phyloP scores from a whole-genome alignment of 352 stramenopile species.

The Phytophthora rubi region DNA sequence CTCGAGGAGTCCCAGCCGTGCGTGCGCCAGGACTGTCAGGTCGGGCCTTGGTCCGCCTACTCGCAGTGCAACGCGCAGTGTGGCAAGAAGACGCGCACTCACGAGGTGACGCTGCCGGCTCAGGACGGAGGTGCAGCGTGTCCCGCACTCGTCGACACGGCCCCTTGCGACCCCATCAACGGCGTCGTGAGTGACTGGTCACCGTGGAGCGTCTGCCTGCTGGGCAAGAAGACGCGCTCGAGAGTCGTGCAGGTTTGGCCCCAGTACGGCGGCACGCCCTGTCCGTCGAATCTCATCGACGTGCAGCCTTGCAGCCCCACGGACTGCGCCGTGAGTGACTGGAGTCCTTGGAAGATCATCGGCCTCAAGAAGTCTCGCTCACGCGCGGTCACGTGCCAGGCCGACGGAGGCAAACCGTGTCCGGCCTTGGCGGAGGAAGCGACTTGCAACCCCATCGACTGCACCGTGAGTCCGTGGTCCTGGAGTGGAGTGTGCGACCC shows the following conservation, averaged over 20 bases:
- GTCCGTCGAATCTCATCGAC: constrained; percentile 38
- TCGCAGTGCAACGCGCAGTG: constrained; percentile 36
- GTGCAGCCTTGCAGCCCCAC: constrained; percentile 38
- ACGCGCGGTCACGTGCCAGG: constrained; percentile 42
- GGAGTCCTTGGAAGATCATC: constrained; percentile 46
- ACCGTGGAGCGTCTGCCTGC: constrained; percentile 44
- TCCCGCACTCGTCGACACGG: constrained; percentile 34
- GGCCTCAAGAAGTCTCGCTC: constrained; percentile 46
- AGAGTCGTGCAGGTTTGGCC: constrained; percentile 38
- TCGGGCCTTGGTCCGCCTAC: constrained; percentile 42
- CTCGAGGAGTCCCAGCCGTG: constrained; percentile 55
- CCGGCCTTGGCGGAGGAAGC: constrained; percentile 48
- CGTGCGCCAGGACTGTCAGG: constrained; percentile 49
- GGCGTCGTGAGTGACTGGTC: constrained; percentile 55
- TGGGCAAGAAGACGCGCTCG: constrained; percentile 44
- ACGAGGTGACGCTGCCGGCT: constrained; percentile 30
- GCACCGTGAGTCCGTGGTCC: constrained; percentile 49
- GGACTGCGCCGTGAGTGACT: constrained; percentile 51
- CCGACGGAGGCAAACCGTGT: constrained; percentile 53
- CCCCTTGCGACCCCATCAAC: constrained; percentile 51
- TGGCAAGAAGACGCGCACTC: constrained; percentile 45
- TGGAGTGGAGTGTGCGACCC: constrained; percentile 44
- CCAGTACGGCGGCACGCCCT: constrained; percentile 46
- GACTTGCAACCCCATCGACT: constrained; percentile 50
- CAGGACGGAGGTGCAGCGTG: constrained; percentile 39